Conservation (phyloP, 2,329 filamentous ascomycete species). For the Calonectria hawksworthii region DNA sequence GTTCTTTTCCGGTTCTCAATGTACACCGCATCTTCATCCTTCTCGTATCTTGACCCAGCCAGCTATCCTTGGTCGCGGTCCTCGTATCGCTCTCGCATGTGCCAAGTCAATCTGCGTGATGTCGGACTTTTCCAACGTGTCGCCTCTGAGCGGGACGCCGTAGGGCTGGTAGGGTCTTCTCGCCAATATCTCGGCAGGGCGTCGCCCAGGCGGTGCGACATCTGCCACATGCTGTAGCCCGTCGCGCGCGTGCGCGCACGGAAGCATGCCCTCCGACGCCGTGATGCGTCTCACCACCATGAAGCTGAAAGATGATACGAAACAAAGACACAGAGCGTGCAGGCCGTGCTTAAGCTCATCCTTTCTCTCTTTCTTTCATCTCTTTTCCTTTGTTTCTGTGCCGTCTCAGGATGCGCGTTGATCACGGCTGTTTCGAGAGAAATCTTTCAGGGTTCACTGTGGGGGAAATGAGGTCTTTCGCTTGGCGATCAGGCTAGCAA, state of each 20-base stretch:
- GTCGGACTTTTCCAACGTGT: not conserved
- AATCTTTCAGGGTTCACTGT: not conserved
- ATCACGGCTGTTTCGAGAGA: not conserved
- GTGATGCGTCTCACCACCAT: slow-evolving; percentile 10
- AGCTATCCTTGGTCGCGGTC: not conserved
- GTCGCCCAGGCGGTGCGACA: slow-evolving; percentile 25
- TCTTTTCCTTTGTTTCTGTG: not conserved
- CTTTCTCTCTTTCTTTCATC: not conserved
- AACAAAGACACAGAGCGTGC: not conserved
- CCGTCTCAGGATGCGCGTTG: not conserved
- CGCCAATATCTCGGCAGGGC: slow-evolving; percentile 23
- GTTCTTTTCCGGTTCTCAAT: not conserved
- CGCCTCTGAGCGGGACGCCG: slow-evolving; percentile 31
- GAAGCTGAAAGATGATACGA: not conserved
- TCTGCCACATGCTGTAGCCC: not conserved
- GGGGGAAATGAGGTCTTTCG: slow-evolving; percentile 15
- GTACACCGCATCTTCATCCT: not conserved
- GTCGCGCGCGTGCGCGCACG: not conserved
- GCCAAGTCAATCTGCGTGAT: not conserved
- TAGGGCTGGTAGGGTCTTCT: slow-evolving; percentile 19
- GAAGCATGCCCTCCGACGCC: not conserved
- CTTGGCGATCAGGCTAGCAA: slow-evolving; percentile 22
- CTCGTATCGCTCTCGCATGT: not conserved
- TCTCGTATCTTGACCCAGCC: not conserved
- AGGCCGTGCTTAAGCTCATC: not conserved